Conservation (phyloP, 2,329 filamentous ascomycete genomes). For the Penicillium sp. region DNA sequence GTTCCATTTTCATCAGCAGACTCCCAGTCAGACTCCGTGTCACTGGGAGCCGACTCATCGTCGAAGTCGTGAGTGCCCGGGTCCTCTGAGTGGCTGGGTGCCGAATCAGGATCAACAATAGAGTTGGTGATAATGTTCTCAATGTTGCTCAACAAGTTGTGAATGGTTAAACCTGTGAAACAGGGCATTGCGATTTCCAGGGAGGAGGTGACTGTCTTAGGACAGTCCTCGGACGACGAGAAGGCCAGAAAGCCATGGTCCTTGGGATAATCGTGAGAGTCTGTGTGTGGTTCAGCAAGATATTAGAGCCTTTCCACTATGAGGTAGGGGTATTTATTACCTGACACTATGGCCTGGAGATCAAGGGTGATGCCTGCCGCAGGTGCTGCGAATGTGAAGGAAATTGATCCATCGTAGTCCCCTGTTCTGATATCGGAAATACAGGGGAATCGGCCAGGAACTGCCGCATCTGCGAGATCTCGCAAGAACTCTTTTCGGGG, state of each 20-base stretch:
- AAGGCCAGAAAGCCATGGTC: conserved; percentile 53
- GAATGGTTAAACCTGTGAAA: conserved; percentile 44
- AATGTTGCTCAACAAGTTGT: conserved; percentile 52
- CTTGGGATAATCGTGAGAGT: conserved; percentile 61
- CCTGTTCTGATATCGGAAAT: conserved; percentile 60
- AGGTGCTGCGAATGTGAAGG: conserved; percentile 55
- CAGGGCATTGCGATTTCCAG: conserved; percentile 47
- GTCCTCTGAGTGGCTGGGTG: conserved; percentile 11
- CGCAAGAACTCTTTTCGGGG: conserved; percentile 63
- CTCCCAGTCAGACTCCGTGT: conserved; percentile 37
- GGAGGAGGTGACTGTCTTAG: conserved; percentile 30
- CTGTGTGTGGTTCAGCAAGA: conserved; percentile 33
- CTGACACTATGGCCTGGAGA: conserved; percentile 42
- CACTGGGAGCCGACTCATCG: conserved; percentile 29
- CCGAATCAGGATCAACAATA: conserved; percentile 6
- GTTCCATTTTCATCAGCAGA: conserved; percentile 24
- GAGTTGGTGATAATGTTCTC: conserved; percentile 39
- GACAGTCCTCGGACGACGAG: conserved; percentile 42
- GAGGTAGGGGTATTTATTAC: conserved; percentile 25
- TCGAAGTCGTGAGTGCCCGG: conserved; percentile 3
- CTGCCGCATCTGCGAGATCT: conserved; percentile 53
- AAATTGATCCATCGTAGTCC: conserved; percentile 70
- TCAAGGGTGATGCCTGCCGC: conserved; percentile 25
- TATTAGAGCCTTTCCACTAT: not conserved
- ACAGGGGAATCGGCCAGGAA: conserved; percentile 42